Percentiles rank a stretch among this genome's conserved stretches.
phyloP scores from a whole-genome alignment of 208 protist species.

The Vickermania spadyakhi region DNA sequence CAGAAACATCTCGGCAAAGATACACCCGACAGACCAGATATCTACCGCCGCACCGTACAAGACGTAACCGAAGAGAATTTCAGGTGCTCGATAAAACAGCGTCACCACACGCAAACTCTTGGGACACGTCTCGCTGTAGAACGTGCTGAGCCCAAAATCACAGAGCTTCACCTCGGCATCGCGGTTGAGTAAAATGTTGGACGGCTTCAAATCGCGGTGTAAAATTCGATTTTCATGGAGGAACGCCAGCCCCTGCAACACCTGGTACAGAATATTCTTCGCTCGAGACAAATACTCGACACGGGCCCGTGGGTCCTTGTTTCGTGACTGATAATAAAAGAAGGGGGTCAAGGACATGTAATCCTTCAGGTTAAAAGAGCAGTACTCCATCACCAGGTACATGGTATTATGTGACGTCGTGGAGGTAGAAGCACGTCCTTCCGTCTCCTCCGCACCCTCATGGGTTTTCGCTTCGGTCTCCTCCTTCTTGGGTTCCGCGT shows the following conservation, averaged over 20 bases:
- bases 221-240: constrained; percentile 77
- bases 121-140: constrained; percentile 72
- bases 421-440: constrained; percentile 10
- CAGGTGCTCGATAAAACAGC: constrained; percentile 94
- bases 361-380: constrained; percentile 53
- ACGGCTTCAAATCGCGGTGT: constrained; percentile 86
- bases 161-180: constrained; percentile 71
- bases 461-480: not conserved
- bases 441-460: not conserved
- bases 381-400: constrained; percentile 83
- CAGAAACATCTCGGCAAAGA: constrained; percentile 97
- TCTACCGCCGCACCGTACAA: constrained; percentile 92
- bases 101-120: constrained; percentile 89
- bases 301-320: constrained; percentile 38
- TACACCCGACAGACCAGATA: constrained; percentile 95
- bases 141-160: constrained; percentile 84
- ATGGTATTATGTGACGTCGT: constrained; percentile 50
- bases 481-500: not conserved
- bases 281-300: constrained; percentile 52
- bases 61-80: constrained; percentile 82
- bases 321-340: constrained; percentile 46
- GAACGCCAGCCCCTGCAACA: constrained; percentile 63
- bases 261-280: constrained; percentile 69
- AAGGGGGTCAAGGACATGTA: constrained; percentile 49
- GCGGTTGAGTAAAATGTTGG: constrained; percentile 73